Evolutionary conservation across 805 yeast genomes (phyloP), one percentile per base, ranked within the genome.

Genomic region (Ogataea paradorogensis): DNA sequence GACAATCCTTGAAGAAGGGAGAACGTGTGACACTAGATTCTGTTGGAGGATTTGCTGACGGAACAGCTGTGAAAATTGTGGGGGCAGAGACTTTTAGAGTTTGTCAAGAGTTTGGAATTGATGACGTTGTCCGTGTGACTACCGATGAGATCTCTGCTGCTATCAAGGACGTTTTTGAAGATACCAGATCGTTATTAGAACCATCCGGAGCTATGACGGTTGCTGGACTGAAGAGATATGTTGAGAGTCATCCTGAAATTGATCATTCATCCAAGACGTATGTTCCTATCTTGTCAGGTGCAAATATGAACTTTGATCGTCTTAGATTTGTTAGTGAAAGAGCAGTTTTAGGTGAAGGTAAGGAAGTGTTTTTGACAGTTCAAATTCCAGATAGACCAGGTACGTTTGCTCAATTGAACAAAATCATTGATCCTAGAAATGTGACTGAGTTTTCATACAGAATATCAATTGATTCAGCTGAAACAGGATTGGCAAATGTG

Each of bases 1-100:
- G 80, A 53, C 84, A 79, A 53, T 84, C 95, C 8, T 60, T 88
- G 46, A 58, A 77, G 43, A 58, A 62, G 13, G 73, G 78, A 13
- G 64, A 78, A 40, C 73, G 83, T 48, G 78, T 74, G 9, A 58
- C 69, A 3, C 70, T 95, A 36, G 62, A 70, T 16, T 67, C 73
- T n/a, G 98, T 90, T 3, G 99, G 99, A n/a, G 70, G 85, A 7
- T 93, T 93, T 65, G 99, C 99, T 15, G 99, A 93, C 62, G 99
- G 99, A 60, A 88, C 99, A 9, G 97, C 99, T 8, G 99, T 93
- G 30, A 85, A 81, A 57, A 62, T 82, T 18, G 71, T 88, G 15
- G 99, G 99, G 45, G 85, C 81, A 44, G 99, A 95, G 64, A 85
- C 96, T 9, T 93, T 87, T 71, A 73, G 93, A 55, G 73, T 91